These are phyloP conservation scores for Stephanodiscus minutulus DNA, from an alignment of 108 stramenopile genomes.

Conservation along the genomic window DNA sequence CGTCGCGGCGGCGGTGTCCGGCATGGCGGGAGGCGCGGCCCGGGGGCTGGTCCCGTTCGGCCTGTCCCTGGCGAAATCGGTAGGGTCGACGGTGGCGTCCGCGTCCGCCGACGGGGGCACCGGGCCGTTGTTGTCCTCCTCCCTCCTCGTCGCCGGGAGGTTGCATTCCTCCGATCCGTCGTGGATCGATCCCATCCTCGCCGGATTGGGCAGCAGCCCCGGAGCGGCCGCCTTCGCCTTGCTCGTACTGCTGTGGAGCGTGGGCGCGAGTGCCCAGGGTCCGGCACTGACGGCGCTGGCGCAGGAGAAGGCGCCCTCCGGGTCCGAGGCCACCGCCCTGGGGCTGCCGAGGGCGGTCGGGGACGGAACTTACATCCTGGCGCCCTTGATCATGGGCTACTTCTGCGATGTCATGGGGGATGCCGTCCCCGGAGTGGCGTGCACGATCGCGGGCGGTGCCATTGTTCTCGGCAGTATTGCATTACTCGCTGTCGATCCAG, in stretches of 20 bases:
- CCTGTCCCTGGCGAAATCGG: slow-evolving; percentile 20
- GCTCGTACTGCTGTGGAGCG: slow-evolving; percentile 64
- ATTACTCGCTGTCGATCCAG: neutral
- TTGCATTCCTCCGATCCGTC: neutral
- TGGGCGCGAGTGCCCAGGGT: slow-evolving; percentile 65
- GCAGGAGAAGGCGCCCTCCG: slow-evolving; percentile 62
- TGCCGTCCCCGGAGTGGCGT: slow-evolving; percentile 29
- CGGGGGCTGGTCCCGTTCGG: slow-evolving; percentile 58
- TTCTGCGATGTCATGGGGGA: slow-evolving; percentile 50
- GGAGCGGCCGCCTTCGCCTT: slow-evolving; percentile 44
- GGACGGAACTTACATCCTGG: slow-evolving; percentile 77
- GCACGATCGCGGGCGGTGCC: slow-evolving; percentile 32
- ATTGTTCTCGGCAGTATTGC: slow-evolving; percentile 35
- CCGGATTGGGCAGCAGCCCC: slow-evolving; percentile 23
- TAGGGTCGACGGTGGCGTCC: neutral
- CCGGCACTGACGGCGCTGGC: slow-evolving; percentile 67
- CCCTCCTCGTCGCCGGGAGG: neutral
- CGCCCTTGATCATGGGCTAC: slow-evolving; percentile 66
- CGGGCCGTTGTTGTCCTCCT: neutral
- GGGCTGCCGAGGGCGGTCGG: slow-evolving; percentile 71
- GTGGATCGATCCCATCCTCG: neutral
- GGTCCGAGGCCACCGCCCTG: slow-evolving; percentile 66
- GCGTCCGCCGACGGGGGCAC: slow-evolving; percentile 2
- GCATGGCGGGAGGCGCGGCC: slow-evolving; percentile 49
- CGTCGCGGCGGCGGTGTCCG: slow-evolving; percentile 51